Conservation (phyloP, 2,329 filamentous ascomycete genomes). For the Aspergillus ruber region DNA sequence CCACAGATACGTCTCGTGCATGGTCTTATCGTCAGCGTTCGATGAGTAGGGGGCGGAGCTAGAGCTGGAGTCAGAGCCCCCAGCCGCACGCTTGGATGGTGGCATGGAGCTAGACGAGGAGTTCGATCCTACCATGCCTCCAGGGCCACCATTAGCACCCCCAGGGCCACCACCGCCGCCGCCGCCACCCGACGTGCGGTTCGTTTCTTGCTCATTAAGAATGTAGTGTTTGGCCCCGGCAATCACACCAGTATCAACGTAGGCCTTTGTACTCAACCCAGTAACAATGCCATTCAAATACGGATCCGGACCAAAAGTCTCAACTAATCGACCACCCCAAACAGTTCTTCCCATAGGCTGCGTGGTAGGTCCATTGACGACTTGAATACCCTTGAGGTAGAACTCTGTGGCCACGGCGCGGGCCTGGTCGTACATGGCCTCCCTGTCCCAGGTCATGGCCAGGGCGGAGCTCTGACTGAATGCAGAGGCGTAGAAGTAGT, state of each 20-base stretch:
- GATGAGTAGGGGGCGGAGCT: conserved; percentile 33
- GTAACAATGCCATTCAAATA: conserved; percentile 36
- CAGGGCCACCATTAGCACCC: conserved; percentile 36
- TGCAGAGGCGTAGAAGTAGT: conserved; percentile 16
- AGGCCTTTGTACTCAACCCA: conserved; percentile 45
- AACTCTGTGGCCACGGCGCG: conserved; percentile 12
- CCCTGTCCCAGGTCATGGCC: conserved; percentile 16
- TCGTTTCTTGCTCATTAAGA: conserved; percentile 61
- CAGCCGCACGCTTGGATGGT: not conserved
- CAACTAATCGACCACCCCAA: conserved; percentile 24
- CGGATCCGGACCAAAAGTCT: conserved; percentile 41
- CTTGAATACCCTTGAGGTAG: conserved; percentile 14
- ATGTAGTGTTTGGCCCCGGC: conserved; percentile 39
- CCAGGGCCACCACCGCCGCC: conserved; percentile 11
- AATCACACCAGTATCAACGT: conserved; percentile 45
- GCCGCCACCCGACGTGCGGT: conserved; percentile 22
- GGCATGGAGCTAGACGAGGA: conserved; percentile 5
- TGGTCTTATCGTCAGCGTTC: conserved; percentile 9
- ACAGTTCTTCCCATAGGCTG: conserved; percentile 14
- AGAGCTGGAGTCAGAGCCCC: not conserved
- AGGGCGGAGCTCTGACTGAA: conserved; percentile 13
- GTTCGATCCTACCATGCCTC: conserved; percentile 18
- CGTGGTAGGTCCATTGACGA: conserved; percentile 12
- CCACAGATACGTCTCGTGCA: conserved; percentile 10
- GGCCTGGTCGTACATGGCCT: conserved; percentile 14